Percentiles rank a stretch among this genome's conserved stretches.
Evolutionary conservation across 768 basidiomycete genomes (phyloP).

Genomic region (Cystofilobasidium macerans): DNA sequence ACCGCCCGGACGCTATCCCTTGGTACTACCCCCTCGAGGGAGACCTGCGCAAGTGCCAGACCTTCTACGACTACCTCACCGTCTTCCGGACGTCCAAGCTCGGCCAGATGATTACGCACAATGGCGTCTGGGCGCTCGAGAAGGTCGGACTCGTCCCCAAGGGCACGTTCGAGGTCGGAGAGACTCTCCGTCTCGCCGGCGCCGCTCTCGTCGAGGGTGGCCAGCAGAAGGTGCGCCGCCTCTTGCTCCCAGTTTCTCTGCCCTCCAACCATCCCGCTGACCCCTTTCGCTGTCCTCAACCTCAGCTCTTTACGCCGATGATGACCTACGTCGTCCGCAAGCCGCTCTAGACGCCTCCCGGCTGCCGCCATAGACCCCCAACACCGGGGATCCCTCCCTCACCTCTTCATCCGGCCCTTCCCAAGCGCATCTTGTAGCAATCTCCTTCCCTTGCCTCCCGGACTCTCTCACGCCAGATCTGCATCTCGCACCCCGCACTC

Average conservation of each 20-base stretch:
- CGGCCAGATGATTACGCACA: slow-evolving; percentile 74
- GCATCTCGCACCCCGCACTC: no score
- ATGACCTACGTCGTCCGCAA: slow-evolving; percentile 21
- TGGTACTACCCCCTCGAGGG: slow-evolving; percentile 99
- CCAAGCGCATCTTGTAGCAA: not conserved
- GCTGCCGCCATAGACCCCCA: no score
- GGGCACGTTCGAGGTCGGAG: slow-evolving; percentile 82
- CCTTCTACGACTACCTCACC: slow-evolving; percentile 76
- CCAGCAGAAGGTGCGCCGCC: slow-evolving; percentile 55
- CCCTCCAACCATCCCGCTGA: not conserved
- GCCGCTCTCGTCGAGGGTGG: slow-evolving; percentile 73
- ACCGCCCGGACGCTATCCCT: slow-evolving; percentile 38
- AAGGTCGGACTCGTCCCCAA: slow-evolving; percentile 69
- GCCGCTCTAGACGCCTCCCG: slow-evolving; percentile 10
- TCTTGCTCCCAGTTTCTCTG: slow-evolving; percentile 19
- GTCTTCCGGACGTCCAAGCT: slow-evolving; percentile 57
- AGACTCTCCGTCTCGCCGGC: slow-evolving; percentile 73
- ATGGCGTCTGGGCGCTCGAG: slow-evolving; percentile 65
- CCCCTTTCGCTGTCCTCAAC: not conserved
- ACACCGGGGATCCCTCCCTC: no score
- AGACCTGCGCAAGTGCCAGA: slow-evolving; percentile 83
- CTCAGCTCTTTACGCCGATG: slow-evolving; percentile 19
- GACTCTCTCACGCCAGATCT: no score
- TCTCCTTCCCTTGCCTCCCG: no score
- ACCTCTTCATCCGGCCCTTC: not conserved